These are phyloP conservation scores for Tubosaeta sp. DNA, from an alignment of 768 basidiomycete genomes.

Conservation along the genomic window DNA sequence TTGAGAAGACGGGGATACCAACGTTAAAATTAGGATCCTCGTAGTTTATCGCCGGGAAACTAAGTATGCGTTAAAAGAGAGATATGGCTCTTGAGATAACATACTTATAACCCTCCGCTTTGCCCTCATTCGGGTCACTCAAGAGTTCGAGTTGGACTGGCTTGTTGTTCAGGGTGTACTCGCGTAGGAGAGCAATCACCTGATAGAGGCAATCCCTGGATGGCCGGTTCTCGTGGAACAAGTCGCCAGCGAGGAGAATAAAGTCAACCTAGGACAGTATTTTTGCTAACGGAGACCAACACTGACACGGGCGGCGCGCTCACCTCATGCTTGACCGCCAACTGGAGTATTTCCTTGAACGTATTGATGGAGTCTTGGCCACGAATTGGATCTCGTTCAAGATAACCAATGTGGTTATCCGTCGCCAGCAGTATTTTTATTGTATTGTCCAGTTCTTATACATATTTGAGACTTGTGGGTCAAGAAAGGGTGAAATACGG, in stretches of 20 bases:
- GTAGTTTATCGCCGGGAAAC: conserved; percentile 96
- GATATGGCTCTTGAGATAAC: conserved; percentile 16
- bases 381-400: conserved; percentile 90
- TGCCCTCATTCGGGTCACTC: conserved; percentile 90
- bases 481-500: not conserved
- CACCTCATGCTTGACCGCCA: conserved; percentile 86
- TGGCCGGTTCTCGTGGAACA: conserved; percentile 98
- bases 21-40: conserved; percentile 96
- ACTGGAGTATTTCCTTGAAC: conserved; percentile 88
- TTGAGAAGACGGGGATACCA: conserved; percentile 95
- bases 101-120: conserved; percentile 79
- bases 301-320: conserved; percentile 22
- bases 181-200: conserved; percentile 82
- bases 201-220: conserved; percentile 87
- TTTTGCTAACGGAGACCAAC: not conserved
- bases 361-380: conserved; percentile 95
- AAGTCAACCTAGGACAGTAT: conserved; percentile 74
- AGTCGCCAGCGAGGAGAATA: conserved; percentile 88
- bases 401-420: conserved; percentile 94
- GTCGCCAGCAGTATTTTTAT: conserved; percentile 87
- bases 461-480: conserved; percentile 1
- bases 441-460: conserved; percentile 57
- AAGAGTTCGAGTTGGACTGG: conserved; percentile 89
- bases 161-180: conserved; percentile 85
- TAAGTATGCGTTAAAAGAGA: conserved; percentile 29